Conservation (phyloP, 768 basidiomycete species). For the Tephrocybe sp. region DNA sequence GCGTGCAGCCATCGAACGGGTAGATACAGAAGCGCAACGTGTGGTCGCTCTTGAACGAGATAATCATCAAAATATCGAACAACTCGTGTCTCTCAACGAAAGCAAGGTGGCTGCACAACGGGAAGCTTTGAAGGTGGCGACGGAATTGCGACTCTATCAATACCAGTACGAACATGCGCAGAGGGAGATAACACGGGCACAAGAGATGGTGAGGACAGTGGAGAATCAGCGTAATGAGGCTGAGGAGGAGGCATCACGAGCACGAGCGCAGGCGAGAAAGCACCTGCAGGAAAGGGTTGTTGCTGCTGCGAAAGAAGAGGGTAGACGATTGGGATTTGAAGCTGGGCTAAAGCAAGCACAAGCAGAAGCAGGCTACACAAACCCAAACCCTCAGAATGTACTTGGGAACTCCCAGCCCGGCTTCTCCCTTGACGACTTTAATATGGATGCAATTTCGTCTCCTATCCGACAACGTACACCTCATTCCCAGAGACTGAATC, state of each 20-base stretch:
- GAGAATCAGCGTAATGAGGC: conserved; percentile 58
- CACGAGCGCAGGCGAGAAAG: conserved; percentile 47
- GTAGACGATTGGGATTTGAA: conserved; percentile 47
- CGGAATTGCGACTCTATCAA: conserved; percentile 36
- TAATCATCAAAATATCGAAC: conserved; percentile 29
- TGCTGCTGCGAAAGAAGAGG: conserved; percentile 55
- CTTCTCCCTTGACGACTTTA: neutral
- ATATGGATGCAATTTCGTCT: conserved; percentile 7
- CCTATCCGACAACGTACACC: conserved; percentile 5
- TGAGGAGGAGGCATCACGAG: conserved; percentile 49
- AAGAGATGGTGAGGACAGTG: conserved; percentile 42
- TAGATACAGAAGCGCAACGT: conserved; percentile 32
- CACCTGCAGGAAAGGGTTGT: conserved; percentile 50
- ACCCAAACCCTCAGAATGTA: neutral
- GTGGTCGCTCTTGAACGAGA: conserved; percentile 32
- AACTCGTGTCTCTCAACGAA: conserved; percentile 33
- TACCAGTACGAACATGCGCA: conserved; percentile 38
- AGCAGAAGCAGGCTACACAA: conserved; percentile 21
- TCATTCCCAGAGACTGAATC: conserved; percentile 1
- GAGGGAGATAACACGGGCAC: conserved; percentile 51
- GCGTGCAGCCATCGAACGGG: conserved; percentile 30
- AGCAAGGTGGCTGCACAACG: conserved; percentile 32
- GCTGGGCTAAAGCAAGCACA: conserved; percentile 42
- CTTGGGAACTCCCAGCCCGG: neutral
- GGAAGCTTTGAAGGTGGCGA: conserved; percentile 31